A percentile compares a stretch with the other conserved stretches of the same genome.
Conservation (phyloP, 2,329 filamentous ascomycete genomes). For the Fusarium begoniae region DNA sequence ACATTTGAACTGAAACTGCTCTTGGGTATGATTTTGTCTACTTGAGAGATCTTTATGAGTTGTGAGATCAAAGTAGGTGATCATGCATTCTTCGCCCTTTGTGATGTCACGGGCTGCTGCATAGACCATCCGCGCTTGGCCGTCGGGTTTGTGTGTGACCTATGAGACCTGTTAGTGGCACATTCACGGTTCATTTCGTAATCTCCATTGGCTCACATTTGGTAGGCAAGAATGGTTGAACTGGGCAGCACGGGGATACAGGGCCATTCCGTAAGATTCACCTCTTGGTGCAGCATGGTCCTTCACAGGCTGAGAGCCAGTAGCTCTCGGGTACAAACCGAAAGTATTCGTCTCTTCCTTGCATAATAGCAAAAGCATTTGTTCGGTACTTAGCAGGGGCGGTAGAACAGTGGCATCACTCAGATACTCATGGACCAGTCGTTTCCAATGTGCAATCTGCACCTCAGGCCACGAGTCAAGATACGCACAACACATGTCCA, state of each 20-base stretch:
- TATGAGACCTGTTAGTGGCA: neutral
- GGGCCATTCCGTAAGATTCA: conserved; percentile 38
- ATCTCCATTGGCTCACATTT: conserved; percentile 33
- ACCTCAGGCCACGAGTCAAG: conserved; percentile 43
- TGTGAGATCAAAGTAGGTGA: conserved; percentile 43
- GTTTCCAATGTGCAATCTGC: conserved; percentile 40
- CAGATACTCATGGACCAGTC: conserved; percentile 37
- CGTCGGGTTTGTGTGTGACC: conserved; percentile 41
- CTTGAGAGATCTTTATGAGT: conserved; percentile 14
- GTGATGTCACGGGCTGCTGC: conserved; percentile 39
- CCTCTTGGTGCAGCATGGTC: conserved; percentile 27
- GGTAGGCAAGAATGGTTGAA: conserved; percentile 46
- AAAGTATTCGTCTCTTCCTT: conserved; percentile 46
- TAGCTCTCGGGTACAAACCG: conserved; percentile 39
- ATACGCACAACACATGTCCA: conserved; percentile 42
- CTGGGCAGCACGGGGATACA: conserved; percentile 43
- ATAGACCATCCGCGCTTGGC: conserved; percentile 39
- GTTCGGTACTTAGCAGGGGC: conserved; percentile 16
- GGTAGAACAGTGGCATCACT: conserved; percentile 28
- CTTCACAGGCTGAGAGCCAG: conserved; percentile 31
- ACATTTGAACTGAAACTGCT: conserved; percentile 41
- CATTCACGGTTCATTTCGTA: rapidly evolving
- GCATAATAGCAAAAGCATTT: conserved; percentile 40
- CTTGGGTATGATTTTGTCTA: conserved; percentile 28
- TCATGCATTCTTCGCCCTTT: conserved; percentile 40